Percentiles rank a stretch among this genome's conserved stretches.
These are phyloP conservation scores for Canavalia gladiata DNA, from an alignment of 306 rosid species.

Conservation along the genomic window DNA sequence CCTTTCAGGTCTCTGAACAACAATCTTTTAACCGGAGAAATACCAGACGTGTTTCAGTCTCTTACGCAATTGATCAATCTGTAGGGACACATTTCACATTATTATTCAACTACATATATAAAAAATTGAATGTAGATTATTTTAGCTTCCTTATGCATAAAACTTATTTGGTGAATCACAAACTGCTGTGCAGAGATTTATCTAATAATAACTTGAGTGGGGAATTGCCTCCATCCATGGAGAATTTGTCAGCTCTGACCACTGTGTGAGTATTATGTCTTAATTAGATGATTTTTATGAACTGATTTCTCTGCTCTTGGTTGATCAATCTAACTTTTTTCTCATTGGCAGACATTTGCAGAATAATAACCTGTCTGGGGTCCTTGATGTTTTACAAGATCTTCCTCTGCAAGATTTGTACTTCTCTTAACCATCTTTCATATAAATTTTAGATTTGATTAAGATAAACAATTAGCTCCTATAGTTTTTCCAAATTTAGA, in stretches of 20 bases:
- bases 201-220: conserved; percentile 89
- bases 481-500: not conserved
- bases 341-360: conserved; percentile 75
- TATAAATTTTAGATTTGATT: conserved; percentile 23
- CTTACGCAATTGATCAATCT: conserved; percentile 74
- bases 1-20: conserved; percentile 84
- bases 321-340: conserved; percentile 50
- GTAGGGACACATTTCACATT: conserved; percentile 59
- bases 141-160: conserved; percentile 13
- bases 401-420: conserved; percentile 85
- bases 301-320: conserved; percentile 28
- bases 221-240: conserved; percentile 76
- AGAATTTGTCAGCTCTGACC: conserved; percentile 69
- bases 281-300: conserved; percentile 28
- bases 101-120: not conserved
- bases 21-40: conserved; percentile 79
- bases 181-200: conserved; percentile 74
- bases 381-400: conserved; percentile 78
- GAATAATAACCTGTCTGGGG: conserved; percentile 83
- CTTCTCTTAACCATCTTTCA: conserved; percentile 54
- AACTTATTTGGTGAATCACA: conserved; percentile 42
- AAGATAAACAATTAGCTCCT: conserved; percentile 12
- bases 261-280: conserved; percentile 76
- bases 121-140: conserved; percentile 31
- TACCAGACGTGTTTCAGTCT: conserved; percentile 77